Conservation (phyloP, 2,329 filamentous ascomycete genomes). For the Mariannaea elegans region DNA sequence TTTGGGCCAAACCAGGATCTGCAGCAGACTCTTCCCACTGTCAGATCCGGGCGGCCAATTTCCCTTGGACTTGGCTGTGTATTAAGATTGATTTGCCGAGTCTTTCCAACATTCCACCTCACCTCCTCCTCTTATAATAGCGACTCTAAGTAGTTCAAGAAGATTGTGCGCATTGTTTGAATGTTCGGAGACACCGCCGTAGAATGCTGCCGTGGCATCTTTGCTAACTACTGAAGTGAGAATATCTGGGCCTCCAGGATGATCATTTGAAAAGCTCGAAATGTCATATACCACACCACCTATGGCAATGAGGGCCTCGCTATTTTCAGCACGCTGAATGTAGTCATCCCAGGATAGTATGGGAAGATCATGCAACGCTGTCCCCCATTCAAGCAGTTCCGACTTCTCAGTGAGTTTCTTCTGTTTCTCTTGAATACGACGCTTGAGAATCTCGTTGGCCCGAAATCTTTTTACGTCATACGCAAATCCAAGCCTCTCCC, state of each 20-base stretch:
- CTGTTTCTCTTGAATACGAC: no score
- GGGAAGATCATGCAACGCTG: no score
- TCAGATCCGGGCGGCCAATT: no score
- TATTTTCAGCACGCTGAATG: slow-evolving; percentile 76
- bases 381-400: no score
- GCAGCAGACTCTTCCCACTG: no score
- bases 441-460: slow-evolving; percentile 85
- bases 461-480: slow-evolving; percentile 92
- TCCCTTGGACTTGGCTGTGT: no score
- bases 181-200: slow-evolving; percentile 88
- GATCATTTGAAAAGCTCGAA: slow-evolving; percentile 83
- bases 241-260: slow-evolving; percentile 87
- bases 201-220: slow-evolving; percentile 90
- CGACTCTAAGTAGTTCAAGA: slow-evolving; percentile 81
- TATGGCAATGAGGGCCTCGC: slow-evolving; percentile 78
- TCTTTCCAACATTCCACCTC: no score
- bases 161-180: slow-evolving; percentile 84
- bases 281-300: slow-evolving; percentile 89
- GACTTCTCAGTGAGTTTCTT: no score
- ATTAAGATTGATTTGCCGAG: no score
- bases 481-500: slow-evolving; percentile 85
- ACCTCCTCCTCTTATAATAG: no score
- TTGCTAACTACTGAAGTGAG: slow-evolving; percentile 85
- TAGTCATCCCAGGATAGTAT: slow-evolving; percentile 95
- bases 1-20: no score